Conservation (phyloP, 805 yeast species). For the Lipomyces lipofer region DNA sequence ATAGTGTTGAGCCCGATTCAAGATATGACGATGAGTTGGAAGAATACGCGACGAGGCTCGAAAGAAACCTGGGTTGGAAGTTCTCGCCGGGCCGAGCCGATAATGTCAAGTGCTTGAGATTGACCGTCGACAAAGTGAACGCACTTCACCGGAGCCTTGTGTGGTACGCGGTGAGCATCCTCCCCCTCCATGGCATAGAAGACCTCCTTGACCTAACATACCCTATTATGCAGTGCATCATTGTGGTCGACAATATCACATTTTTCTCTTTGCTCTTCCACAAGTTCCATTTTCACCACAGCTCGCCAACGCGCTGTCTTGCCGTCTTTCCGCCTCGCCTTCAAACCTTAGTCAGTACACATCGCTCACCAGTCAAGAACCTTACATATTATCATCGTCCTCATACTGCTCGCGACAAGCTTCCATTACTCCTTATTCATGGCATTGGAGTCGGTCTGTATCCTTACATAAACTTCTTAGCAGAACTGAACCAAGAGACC, state of each 20-base stretch:
- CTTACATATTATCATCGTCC: constrained; percentile 2
- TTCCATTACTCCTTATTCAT: constrained; percentile 2
- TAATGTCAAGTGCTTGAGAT: background rate
- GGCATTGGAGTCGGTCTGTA: constrained; percentile 8
- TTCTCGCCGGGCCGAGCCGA: background rate
- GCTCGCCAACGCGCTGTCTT: background rate
- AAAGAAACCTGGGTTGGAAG: background rate
- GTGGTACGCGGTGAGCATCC: background rate
- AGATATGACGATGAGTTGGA: background rate
- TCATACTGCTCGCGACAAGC: background rate
- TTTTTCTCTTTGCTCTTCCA: background rate
- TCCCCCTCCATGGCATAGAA: background rate
- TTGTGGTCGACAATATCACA: background rate
- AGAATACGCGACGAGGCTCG: background rate
- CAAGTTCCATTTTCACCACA: background rate
- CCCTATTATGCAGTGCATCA: background rate
- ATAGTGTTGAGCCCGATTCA: background rate
- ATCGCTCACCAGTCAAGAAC: background rate
- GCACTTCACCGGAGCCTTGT: background rate
- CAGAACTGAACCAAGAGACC: background rate
- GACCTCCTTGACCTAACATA: background rate
- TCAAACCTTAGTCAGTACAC: background rate
- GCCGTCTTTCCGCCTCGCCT: constrained; percentile 2
- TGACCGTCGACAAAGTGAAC: constrained; percentile 1
- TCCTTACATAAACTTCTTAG: constrained; percentile 3